Base-by-base conservation (phyloP, 1,139 yeast genomes). In the Pichia sp. region DNA sequence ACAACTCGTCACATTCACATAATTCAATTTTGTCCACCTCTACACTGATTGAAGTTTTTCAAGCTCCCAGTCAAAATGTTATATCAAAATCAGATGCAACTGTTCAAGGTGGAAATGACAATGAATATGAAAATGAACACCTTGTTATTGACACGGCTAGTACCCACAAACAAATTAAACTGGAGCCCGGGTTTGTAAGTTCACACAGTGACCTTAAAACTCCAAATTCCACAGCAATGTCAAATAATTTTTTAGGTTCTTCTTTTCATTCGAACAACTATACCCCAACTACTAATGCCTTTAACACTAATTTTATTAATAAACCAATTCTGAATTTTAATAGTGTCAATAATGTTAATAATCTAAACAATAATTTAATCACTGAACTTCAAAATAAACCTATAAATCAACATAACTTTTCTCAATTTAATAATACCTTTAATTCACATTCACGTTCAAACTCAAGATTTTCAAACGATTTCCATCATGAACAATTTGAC, bases 131-230 rank as follows among this genome's bases (percentile, higher is more conserved):
- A 27, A 20, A 16, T 43, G 24, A 22, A 9, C 9, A n/a, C 7
- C 8, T 13, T 24, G 23, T 9, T 27, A n/a, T n/a, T 15, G n/a
- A 20, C 11, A 22, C 29, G 6, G 9, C 34, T 3, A 1, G 24
- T 12, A 18, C n/a, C n/a, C n/a, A 12, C 4, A 35, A 35, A 16
- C 36, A 38, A 8, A 24, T 40, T 20, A 27, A 44, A 35, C 35
- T 44, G 20, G 47, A 27, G 22, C 47, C 47, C 7, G 47, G 43
- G 9, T 44, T 44, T 35, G 16, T 35, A 7, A 35, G 25, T 22
- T 35, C 38, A 12, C 3, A n/a, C 7, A 35, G 7, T 18, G 11
- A 5, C 7, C 7, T 18, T 18, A 32, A 35, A 13, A n/a, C 16
- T 35, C 16, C 38, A 7, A 35, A 22, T 35, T 22, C 25, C 12